Evolutionary conservation across 805 yeast species (phyloP).

Genomic region (Metschnikowia kunwiensis): DNA sequence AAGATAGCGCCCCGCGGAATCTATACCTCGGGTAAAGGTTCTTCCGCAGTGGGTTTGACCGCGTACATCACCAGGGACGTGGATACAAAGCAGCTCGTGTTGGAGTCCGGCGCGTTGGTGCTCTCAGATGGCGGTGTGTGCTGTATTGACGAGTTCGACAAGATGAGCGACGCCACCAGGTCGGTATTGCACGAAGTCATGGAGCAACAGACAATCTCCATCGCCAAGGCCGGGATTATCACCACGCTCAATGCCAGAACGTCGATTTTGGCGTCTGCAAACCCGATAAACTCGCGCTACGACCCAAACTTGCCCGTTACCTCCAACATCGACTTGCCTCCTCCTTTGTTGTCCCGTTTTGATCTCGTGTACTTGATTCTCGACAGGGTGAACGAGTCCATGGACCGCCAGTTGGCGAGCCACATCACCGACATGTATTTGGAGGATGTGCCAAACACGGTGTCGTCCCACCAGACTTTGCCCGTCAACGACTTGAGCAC

Average conservation of each 20-base stretch:
- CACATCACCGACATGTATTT: constrained; percentile 90
- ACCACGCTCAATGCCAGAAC: constrained; percentile 96
- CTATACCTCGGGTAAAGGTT: constrained; percentile 97
- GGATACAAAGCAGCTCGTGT: constrained; percentile 88
- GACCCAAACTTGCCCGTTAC: constrained; percentile 95
- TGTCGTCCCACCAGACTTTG: constrained; percentile 60
- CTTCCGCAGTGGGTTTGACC: constrained; percentile 98
- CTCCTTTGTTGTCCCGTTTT: constrained; percentile 90
- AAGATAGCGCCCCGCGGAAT: constrained; percentile 97
- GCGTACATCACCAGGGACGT: constrained; percentile 94
- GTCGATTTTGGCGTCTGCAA: constrained; percentile 92
- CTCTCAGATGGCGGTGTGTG: constrained; percentile 97
- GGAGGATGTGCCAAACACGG: constrained; percentile 80
- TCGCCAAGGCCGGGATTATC: constrained; percentile 97
- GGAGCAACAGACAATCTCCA: constrained; percentile 98
- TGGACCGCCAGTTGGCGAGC: constrained; percentile 82
- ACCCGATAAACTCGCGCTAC: constrained; percentile 93
- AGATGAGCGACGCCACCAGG: constrained; percentile 91
- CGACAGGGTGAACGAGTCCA: constrained; percentile 84
- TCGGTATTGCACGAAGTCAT: constrained; percentile 97
- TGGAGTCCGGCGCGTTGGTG: constrained; percentile 95
- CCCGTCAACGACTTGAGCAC: constrained; percentile 85
- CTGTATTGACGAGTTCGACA: constrained; percentile 98
- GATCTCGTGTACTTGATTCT: constrained; percentile 89
- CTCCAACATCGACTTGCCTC: constrained; percentile 92